Evolutionary conservation across 495 filamentous ascomycete genomes (phyloP), one percentile per base, ranked within the genome.

Genomic region (Mytilinidion resinicola): DNA sequence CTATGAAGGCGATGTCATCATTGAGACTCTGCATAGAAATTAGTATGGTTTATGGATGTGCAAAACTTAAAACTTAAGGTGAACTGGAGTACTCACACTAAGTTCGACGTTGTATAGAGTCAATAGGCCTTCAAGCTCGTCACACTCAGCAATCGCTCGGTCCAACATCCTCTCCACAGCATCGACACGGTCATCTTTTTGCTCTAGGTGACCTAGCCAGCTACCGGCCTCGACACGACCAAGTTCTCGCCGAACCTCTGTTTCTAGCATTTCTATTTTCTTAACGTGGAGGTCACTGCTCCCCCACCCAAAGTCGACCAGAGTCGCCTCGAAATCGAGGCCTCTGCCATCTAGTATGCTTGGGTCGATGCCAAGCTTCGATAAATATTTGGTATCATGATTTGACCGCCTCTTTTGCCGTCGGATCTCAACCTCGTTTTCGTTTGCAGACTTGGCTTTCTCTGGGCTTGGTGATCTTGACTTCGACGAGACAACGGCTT

Each of bases 1-100:
- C 93, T 51, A 98, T 96, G 67, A 92, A 96, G 6, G 91, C 84
- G 44, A 98, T 90, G 72, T 98, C 93, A 36, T 96, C 91, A 54
- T 91, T 89, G 3, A 98, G 78, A 46, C 90, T 97, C 89, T 96
- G 57, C 15, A 49, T 20, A 3, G 33, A 76, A 57, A 63, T 61
- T 33, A 52, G 20, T 21, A 43, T 4, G 36, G 51, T 17, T 38
- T 20, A 49, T 33, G 36, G 7, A 33, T 19, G 9, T 53, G 36
- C 19, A 35, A 4, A 9, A 30, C 14, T 49, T 9, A 9, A 15
- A 11, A 50, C 2, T 46, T 49, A 36, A 20, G 12, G 4, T 12
- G 12, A 42, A 41, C 30, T 14, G 46, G 42, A 25, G 1, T 41
- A 82, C 89, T 78, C 78, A 95, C 90, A 58, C 89, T 89, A 48